Base-by-base conservation (phyloP, 2,329 filamentous ascomycete genomes). In the Talaromyces islandicus region DNA sequence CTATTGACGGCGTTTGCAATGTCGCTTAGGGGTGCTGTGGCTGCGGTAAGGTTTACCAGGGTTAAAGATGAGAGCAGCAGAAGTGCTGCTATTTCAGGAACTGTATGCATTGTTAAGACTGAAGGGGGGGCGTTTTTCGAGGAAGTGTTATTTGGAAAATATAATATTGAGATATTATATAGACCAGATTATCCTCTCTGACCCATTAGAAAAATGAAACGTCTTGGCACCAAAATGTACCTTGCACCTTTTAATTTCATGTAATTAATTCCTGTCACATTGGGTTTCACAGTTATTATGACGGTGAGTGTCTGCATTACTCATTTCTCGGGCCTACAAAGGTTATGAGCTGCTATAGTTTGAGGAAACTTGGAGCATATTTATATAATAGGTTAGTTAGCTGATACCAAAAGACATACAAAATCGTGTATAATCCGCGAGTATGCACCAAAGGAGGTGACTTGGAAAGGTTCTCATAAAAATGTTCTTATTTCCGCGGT, bases 1-100 rank as follows among this genome's bases (percentile, higher is more conserved):
- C 59, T 58, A 43, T 63, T 62, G 51, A 35, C 30, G n/a, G 54
- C 35, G 69, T 72, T 27, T 29, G 51, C 55, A 46, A 41, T 57
- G 17, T 55, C 53, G 19, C 19, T 24, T 21, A 30, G 53, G 1
- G 19, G 38, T 17, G 27, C 46, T 43, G 35, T 14, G 53, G 53
- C 30, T 7, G 17, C 3, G 7, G 27, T 29, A 9, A 27, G 17
- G 19, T 52, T 24, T 29, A 52, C 6, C 5, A 29, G 12, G 7
- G 48, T 25, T n/a, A 29, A 52, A n/a, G 48, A n/a, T 52, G 48
- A 17, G 19, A 50, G 19, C 25, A 52, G 25, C 43, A 46, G 17
- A 3, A 46, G 9, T 4, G 10, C 43, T 46, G n/a, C 19, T 11
- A 21, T 24, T 24, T 46, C 7, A 11, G 2, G 7, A 3, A 24